Evolutionary conservation across 1,284 basidiomycete genomes (phyloP).

Genomic region (Ganoderma lucidum): DNA sequence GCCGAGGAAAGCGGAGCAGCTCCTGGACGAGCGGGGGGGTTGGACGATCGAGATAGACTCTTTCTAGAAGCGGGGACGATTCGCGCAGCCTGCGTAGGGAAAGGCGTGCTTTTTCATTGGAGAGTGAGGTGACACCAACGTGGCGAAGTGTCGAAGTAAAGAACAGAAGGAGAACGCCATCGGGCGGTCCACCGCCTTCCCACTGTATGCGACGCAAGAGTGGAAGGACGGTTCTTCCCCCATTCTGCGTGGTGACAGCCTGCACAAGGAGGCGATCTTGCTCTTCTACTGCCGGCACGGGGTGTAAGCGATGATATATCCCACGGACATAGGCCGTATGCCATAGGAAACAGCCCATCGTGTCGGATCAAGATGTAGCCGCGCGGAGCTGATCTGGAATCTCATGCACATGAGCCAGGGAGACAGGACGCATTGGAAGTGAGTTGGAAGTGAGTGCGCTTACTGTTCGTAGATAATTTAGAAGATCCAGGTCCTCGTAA

Average conservation of each 20-base stretch:
- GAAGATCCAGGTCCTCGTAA: neutral
- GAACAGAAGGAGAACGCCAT: neutral
- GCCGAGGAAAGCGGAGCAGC: neutral
- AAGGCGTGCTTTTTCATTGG: neutral
- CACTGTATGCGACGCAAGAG: neutral
- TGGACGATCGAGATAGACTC: neutral
- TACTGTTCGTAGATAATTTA: neutral
- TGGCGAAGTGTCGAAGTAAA: neutral
- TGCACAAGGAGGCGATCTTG: neutral
- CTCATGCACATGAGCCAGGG: neutral
- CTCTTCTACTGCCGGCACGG: neutral
- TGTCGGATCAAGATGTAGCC: neutral
- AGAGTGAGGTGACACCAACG: neutral
- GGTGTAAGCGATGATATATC: neutral
- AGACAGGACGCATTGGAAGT: neutral
- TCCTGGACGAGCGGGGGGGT: neutral
- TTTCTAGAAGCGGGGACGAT: neutral
- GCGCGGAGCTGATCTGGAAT: neutral
- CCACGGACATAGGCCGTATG: neutral
- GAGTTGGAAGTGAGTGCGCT: neutral
- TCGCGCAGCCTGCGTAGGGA: neutral
- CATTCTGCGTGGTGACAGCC: neutral
- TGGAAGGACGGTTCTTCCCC: neutral
- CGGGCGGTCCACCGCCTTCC: neutral
- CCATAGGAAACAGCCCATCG: neutral